Percentiles rank a stretch among this genome's conserved stretches.
These are phyloP conservation scores for Exophiala mesophila DNA, from an alignment of 2,329 filamentous ascomycete genomes.

Conservation along the genomic window DNA sequence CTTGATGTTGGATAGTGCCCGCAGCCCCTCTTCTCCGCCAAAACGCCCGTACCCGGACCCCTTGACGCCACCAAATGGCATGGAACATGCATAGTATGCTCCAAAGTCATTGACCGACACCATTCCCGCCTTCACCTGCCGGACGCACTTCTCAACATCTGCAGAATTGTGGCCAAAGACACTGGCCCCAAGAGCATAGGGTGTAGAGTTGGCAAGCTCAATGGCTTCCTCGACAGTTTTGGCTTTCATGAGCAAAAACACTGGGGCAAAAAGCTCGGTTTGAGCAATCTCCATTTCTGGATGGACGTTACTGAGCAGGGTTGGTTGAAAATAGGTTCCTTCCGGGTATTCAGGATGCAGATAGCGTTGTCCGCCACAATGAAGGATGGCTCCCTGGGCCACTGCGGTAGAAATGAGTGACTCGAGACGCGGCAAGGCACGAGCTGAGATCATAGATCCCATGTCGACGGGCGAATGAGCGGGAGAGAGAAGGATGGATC, in stretches of 20 bases:
- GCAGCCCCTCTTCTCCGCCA: slow-evolving; percentile 80
- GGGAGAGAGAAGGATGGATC: slow-evolving; percentile 57
- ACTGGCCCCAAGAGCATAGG: slow-evolving; percentile 81
- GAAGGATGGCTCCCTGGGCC: slow-evolving; percentile 68
- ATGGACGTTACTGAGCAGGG: slow-evolving; percentile 84
- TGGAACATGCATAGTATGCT: slow-evolving; percentile 84
- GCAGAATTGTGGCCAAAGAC: slow-evolving; percentile 71
- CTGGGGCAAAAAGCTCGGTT: slow-evolving; percentile 86
- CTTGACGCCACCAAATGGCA: slow-evolving; percentile 79
- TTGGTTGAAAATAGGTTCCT: slow-evolving; percentile 90
- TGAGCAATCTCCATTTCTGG: slow-evolving; percentile 80
- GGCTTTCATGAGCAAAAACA: slow-evolving; percentile 80
- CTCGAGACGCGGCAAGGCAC: slow-evolving; percentile 71
- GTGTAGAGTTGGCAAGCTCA: slow-evolving; percentile 72
- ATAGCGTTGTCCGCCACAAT: slow-evolving; percentile 71
- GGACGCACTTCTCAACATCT: slow-evolving; percentile 60
- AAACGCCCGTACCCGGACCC: slow-evolving; percentile 92
- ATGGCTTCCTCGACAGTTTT: slow-evolving; percentile 63
- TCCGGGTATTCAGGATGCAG: slow-evolving; percentile 66
- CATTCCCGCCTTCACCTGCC: slow-evolving; percentile 74
- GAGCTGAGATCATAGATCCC: slow-evolving; percentile 81
- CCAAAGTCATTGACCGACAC: slow-evolving; percentile 95
- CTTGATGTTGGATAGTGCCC: slow-evolving; percentile 82
- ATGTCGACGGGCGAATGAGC: slow-evolving; percentile 55
- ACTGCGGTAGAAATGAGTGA: slow-evolving; percentile 72